These are phyloP conservation scores for Microstroma glucosiphilum DNA, from an alignment of 1,284 basidiomycete genomes.

Conservation along the genomic window DNA sequence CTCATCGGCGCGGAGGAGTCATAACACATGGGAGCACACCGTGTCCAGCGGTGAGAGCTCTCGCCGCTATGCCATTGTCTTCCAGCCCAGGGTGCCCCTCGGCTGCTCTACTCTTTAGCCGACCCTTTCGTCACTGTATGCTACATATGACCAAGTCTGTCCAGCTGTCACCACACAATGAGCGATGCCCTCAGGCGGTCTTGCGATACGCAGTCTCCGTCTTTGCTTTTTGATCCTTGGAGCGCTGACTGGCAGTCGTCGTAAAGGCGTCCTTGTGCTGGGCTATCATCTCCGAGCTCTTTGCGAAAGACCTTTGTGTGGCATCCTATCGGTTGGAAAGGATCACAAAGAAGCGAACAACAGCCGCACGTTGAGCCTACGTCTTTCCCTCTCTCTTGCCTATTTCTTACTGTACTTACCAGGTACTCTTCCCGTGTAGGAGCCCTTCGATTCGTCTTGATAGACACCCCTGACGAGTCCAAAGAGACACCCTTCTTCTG, in stretches of 20 bases:
- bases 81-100: too few species aligned
- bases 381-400: not conserved
- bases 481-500: conserved; percentile 1
- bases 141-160: too few species aligned
- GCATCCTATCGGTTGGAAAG: not conserved
- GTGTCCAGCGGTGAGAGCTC: too few species aligned
- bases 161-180: too few species aligned
- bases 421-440: conserved; percentile 4
- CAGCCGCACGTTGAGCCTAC: not conserved
- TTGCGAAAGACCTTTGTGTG: not conserved
- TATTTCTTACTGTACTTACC: not conserved
- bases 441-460: conserved; percentile 6
- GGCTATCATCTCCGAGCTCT: not conserved
- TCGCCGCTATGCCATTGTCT: too few species aligned
- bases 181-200: too few species aligned
- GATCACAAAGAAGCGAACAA: not conserved
- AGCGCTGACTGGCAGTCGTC: not conserved
- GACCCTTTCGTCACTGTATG: too few species aligned
- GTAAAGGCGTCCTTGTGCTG: conserved; percentile 5
- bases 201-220: too few species aligned
- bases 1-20: too few species aligned
- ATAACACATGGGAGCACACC: too few species aligned
- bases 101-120: too few species aligned
- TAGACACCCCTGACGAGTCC: not conserved
- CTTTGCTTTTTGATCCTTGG: not conserved